Evolutionary conservation across 305 asterid genomes (phyloP), one percentile per base, ranked within the genome.

Genomic region (Plantago coronopus): DNA sequence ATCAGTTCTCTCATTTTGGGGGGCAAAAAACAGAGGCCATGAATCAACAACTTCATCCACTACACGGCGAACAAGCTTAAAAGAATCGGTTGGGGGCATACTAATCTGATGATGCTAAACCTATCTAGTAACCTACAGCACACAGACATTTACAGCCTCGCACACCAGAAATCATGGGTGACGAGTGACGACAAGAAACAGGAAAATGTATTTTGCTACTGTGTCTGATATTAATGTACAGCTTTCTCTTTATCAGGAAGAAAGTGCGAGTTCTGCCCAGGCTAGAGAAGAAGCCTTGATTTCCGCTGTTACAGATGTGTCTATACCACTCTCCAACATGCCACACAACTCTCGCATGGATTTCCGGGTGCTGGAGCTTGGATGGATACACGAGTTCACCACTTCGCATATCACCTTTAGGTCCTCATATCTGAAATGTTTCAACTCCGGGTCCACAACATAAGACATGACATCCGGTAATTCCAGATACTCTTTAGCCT

Each of bases 261-360:
- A 80, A 47, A 91, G 95, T 0, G 87, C 87, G 23, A 91, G 95
- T 72, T 91, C 96, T 2, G 99, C 95, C 96, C 96, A 87, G 9
- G 96, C 99, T 67, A 93, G 70, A 38, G 95, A 85, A 3, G 99
- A 83, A 0, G 87, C 84, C 67, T 75, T 74, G 59, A 89, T 76
- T 75, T 89, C 95, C 0, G 85, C 83, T 6, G 95, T 79, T 54
- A 85, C 59, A 38, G 99, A 87, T 3, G 86, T 85, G 63, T 89
- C 95, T 5, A 93, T 80, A 42, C 89, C 81, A 47, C 71, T 79
- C 72, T 89, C 99, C 70, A 94, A 54, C 75, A 75, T 73, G 18
- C 76, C 37, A 69, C 95, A 85, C 64, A 94, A 50, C 16, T 81
- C 96, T 43, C 47, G 66, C 89, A 94, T 89, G 42, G 85, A 76